Base-by-base conservation (phyloP, 768 basidiomycete genomes). In the Mycena kentingensis region DNA sequence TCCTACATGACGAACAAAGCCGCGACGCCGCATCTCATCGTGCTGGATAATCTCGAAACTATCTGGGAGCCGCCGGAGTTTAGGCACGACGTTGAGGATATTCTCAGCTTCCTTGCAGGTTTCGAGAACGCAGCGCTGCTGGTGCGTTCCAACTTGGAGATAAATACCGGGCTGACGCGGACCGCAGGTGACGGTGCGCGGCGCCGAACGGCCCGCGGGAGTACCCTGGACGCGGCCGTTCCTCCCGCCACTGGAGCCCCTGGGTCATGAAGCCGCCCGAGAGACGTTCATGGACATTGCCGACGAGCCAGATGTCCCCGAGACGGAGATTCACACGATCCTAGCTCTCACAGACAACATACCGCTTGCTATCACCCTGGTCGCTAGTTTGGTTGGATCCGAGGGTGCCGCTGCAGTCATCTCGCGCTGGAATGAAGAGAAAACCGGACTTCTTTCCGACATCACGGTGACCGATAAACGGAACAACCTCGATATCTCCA, bases 191-290 rank as follows among this genome's bases (percentile, higher is more conserved):
- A 55, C 54, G 12, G 44, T 55, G 47, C 54, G 54, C 12, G 54
- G 54, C 5, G 48, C 34, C 3, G 54, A 55, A 25, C 8, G 28
- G 3, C 54, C 54, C 1, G 42, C 25, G 3, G 38, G 45, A 46
- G 54, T 55, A 4, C n/a, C 10, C 5, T 55, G 54, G 54, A 49
- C 47, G 5, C 18, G 32, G 1, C 54, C 54, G 24, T 55, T 55
- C n/a, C 16, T 55, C 6, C 25, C 2, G 12, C 54, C 47, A 2
- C 27, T 55, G 42, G 13, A 31, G 19, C 47, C 48, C 1, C 13
- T 55, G 10, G 5, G 25, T 5, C 26, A 44, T 2, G 27, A 45
- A 11, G 54, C 54, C 5, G 54, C 54, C 16, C 54, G 48, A 10
- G 19, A 49, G 21, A 55, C 36, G 1, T 50, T 55, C 12, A 18